phyloP scores from a whole-genome alignment of 345 rosid genomes.

The Adansonia digitata region DNA sequence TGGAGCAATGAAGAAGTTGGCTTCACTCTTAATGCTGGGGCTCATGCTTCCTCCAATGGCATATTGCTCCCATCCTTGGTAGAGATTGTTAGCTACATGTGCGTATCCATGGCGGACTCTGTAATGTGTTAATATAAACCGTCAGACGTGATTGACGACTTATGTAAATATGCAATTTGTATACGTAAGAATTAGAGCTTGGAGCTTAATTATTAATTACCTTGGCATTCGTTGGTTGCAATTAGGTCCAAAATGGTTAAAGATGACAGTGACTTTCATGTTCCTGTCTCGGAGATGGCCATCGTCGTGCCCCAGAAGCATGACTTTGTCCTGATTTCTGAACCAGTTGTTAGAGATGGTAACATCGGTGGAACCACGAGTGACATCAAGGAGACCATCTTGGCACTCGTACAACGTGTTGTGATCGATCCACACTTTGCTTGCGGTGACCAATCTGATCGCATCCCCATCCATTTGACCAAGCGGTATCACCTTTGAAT shows the following conservation, averaged over 20 bases:
- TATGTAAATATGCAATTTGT: too few species aligned
- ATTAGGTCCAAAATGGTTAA: constrained; percentile 79
- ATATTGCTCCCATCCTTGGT: constrained; percentile 75
- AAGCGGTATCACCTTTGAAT: constrained; percentile 28
- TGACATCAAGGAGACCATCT: constrained; percentile 65
- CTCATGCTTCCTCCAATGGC: constrained; percentile 83
- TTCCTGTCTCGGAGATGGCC: constrained; percentile 47
- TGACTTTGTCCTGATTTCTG: constrained; percentile 74
- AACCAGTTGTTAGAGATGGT: constrained; percentile 78
- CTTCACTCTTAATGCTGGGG: constrained; percentile 72
- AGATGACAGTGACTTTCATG: constrained; percentile 63
- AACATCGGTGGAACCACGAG: constrained; percentile 49
- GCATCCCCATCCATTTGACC: constrained; percentile 69
- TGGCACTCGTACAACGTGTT: constrained; percentile 56
- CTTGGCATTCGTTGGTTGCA: constrained; percentile 90
- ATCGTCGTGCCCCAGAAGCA: constrained; percentile 81
- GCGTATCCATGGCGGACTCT: constrained; percentile 76
- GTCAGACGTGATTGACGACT: neutral
- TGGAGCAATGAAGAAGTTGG: constrained; percentile 67
- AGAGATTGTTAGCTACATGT: constrained; percentile 64
- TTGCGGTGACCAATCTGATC: constrained; percentile 54
- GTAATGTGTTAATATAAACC: neutral
- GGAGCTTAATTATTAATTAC: constrained; percentile 9
- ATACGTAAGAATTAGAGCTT: too few species aligned
- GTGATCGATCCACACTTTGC: constrained; percentile 74